Conservation (phyloP, 192 early-diverging fungal species). For the Coemansia sp. region DNA sequence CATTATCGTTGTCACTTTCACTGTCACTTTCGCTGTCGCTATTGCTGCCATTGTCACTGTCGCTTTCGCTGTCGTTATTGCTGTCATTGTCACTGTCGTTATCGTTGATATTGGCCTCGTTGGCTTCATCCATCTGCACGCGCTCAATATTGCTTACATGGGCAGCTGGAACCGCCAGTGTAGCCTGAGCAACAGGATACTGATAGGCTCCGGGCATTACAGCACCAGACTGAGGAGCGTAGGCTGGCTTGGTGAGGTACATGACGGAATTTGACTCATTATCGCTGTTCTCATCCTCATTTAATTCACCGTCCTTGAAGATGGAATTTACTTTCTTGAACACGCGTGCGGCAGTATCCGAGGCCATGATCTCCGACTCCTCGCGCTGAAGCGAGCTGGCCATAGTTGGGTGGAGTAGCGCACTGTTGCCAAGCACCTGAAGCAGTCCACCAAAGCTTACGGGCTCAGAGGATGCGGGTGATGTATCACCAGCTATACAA, state of each 20-base stretch:
- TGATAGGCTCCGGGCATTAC: no score
- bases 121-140: slow-evolving; percentile 20
- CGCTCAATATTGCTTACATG: slow-evolving; percentile 22
- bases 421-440: slow-evolving; percentile 53
- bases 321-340: slow-evolving; percentile 51
- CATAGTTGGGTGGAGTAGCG: slow-evolving; percentile 36
- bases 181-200: no score
- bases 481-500: slow-evolving; percentile 20
- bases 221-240: slow-evolving; percentile 1
- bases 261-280: slow-evolving; percentile 37
- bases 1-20: slow-evolving; percentile 4
- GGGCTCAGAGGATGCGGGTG: slow-evolving; percentile 29
- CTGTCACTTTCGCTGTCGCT: slow-evolving; percentile 20
- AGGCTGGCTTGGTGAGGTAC: slow-evolving; percentile 37
- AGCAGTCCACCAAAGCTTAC: slow-evolving; percentile 45
- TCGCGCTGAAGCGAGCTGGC: slow-evolving; percentile 45
- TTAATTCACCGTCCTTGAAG: slow-evolving; percentile 46
- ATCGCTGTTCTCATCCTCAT: slow-evolving; percentile 39
- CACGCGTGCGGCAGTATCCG: slow-evolving; percentile 43
- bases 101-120: slow-evolving; percentile 21
- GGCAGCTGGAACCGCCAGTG: not conserved
- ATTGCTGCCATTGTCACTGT: slow-evolving; percentile 4
- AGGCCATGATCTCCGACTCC: slow-evolving; percentile 45
- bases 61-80: slow-evolving; percentile 2
- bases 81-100: slow-evolving; percentile 6